Percentiles rank a stretch among this genome's conserved stretches.
Conservation (phyloP, 768 basidiomycete species). For the Lepiota subincarnata region DNA sequence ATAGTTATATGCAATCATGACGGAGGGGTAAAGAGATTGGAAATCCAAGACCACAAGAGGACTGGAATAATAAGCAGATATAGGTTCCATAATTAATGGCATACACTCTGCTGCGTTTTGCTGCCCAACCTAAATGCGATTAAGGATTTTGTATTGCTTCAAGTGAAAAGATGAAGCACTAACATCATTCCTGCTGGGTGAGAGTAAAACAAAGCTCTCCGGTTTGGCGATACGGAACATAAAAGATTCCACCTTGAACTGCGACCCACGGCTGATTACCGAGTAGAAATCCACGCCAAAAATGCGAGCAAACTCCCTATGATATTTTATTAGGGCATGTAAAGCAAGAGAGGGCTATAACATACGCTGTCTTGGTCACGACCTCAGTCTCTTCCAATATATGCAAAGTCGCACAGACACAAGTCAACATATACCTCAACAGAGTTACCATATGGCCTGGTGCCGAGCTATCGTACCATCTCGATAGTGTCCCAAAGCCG, state of each 20-base stretch:
- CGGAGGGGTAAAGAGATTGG: slow-evolving; percentile 91
- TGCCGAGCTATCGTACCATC: slow-evolving; percentile 61
- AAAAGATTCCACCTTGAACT: slow-evolving; percentile 99
- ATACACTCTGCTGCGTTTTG: slow-evolving; percentile 97
- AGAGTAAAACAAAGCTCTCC: slow-evolving; percentile 86
- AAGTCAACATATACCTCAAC: slow-evolving; percentile 58
- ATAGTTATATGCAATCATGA: slow-evolving; percentile 99
- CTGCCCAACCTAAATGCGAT: slow-evolving; percentile 68
- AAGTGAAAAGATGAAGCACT: slow-evolving; percentile 17
- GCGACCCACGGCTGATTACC: slow-evolving; percentile 90
- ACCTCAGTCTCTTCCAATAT: slow-evolving; percentile 79
- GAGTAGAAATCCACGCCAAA: slow-evolving; percentile 98
- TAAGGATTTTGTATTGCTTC: not conserved
- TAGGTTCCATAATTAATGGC: slow-evolving; percentile 93
- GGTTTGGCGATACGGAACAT: slow-evolving; percentile 98
- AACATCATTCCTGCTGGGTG: slow-evolving; percentile 85
- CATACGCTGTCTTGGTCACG: slow-evolving; percentile 88
- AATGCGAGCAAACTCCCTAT: slow-evolving; percentile 93
- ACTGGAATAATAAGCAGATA: slow-evolving; percentile 88
- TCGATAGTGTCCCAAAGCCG: slow-evolving; percentile 52
- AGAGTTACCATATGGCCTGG: slow-evolving; percentile 53
- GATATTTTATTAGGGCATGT: not conserved
- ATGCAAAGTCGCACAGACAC: slow-evolving; percentile 68
- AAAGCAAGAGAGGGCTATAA: slow-evolving; percentile 2
- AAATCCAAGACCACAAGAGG: slow-evolving; percentile 95